These are phyloP conservation scores for Pleurotus platypus DNA, from an alignment of 768 basidiomycete species.

Conservation along the genomic window DNA sequence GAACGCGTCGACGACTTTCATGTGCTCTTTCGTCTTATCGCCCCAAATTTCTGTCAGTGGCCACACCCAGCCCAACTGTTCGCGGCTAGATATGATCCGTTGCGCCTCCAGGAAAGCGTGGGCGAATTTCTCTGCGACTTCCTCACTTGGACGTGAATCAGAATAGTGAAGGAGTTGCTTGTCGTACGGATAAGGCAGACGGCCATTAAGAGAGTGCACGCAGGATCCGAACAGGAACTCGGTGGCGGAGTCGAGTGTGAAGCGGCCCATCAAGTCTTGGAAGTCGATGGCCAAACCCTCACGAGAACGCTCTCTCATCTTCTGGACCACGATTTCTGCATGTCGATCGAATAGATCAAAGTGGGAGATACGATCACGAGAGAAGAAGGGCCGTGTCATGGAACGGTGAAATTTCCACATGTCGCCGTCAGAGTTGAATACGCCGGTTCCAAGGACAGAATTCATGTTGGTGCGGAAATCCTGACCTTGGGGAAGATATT, in stretches of 20 bases:
- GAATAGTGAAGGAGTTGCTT: constrained; percentile 18
- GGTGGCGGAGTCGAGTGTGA: constrained; percentile 56
- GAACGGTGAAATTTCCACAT: constrained; percentile 32
- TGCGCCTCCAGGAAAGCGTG: constrained; percentile 37
- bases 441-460: constrained; percentile 28
- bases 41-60: constrained; percentile 42
- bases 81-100: constrained; percentile 23
- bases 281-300: constrained; percentile 34
- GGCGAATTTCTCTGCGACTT: constrained; percentile 32
- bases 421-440: constrained; percentile 44
- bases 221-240: constrained; percentile 51
- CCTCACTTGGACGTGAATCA: constrained; percentile 19
- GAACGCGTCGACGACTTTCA: constrained; percentile 40
- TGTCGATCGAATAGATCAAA: constrained; percentile 39
- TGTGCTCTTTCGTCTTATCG: constrained; percentile 32
- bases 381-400: constrained; percentile 43
- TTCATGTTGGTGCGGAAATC: constrained; percentile 20
- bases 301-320: constrained; percentile 26
- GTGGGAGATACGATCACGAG: constrained; percentile 32
- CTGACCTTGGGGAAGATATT: constrained; percentile 15
- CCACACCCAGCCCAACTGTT: constrained; percentile 38
- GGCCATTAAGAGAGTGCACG: constrained; percentile 31
- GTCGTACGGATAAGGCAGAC: constrained; percentile 28
- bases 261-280: constrained; percentile 35
- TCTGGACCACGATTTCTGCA: constrained; percentile 22